Conservation (phyloP, 176 grass and related monocot genomes). For the Dactylis glomerata region DNA sequence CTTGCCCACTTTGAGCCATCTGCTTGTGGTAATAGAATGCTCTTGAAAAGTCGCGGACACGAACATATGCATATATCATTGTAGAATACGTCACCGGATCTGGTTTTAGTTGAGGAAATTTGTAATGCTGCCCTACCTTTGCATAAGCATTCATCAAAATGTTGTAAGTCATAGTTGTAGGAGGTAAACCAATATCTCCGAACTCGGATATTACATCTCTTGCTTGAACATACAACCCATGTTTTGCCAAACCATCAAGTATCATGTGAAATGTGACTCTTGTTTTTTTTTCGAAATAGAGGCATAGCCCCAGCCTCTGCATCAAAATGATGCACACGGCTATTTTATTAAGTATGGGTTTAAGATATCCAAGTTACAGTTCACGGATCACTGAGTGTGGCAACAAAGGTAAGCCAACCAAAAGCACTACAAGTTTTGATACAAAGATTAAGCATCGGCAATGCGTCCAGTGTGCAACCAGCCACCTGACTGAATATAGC, state of each 20-base stretch:
- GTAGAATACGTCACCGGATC: slow-evolving; percentile 85
- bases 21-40: slow-evolving; percentile 92
- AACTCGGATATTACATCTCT: slow-evolving; percentile 80
- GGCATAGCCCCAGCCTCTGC: too few relatives aligned
- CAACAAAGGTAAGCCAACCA: too few relatives aligned
- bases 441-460: too few relatives aligned
- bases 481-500: too few relatives aligned
- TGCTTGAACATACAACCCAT: slow-evolving; percentile 80
- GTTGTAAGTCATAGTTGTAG: slow-evolving; percentile 83
- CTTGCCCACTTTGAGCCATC: slow-evolving; percentile 72
- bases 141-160: slow-evolving; percentile 98
- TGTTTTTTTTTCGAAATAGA: too few relatives aligned
- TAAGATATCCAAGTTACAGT: too few relatives aligned
- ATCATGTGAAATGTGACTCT: slow-evolving; percentile 74
- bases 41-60: slow-evolving; percentile 67
- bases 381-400: too few relatives aligned
- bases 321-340: too few relatives aligned
- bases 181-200: slow-evolving; percentile 60
- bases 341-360: too few relatives aligned
- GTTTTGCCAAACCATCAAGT: slow-evolving; percentile 82
- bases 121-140: slow-evolving; percentile 81
- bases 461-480: too few relatives aligned
- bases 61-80: slow-evolving; percentile 78
- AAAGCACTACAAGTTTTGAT: too few relatives aligned
- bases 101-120: slow-evolving; percentile 80